These are phyloP conservation scores for Heteromeles arbutifolia DNA, from an alignment of 306 rosid species.

Conservation along the genomic window DNA sequence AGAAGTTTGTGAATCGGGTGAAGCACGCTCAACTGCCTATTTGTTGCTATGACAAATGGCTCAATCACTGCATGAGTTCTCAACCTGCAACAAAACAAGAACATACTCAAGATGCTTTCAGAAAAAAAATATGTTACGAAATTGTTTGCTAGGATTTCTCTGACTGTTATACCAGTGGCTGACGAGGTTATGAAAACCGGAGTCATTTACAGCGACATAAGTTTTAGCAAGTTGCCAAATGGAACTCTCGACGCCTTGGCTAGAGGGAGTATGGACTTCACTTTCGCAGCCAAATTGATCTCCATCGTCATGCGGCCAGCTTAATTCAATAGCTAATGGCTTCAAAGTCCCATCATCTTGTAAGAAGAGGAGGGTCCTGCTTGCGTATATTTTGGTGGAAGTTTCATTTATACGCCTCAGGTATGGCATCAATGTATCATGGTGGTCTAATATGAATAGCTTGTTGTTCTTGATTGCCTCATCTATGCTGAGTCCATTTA, in stretches of 20 bases:
- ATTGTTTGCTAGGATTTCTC: neutral
- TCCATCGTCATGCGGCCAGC: constrained; percentile 56
- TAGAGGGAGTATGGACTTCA: constrained; percentile 46
- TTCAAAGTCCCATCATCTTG: constrained; percentile 60
- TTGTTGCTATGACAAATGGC: constrained; percentile 46
- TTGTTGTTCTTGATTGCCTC: constrained; percentile 34
- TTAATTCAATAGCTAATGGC: constrained; percentile 73
- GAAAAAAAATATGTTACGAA: neutral
- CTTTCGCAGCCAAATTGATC: constrained; percentile 53
- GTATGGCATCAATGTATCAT: constrained; percentile 64
- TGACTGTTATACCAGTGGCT: constrained; percentile 56
- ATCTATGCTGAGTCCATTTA: constrained; percentile 52
- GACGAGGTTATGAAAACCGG: constrained; percentile 69
- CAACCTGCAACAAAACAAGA: constrained; percentile 30
- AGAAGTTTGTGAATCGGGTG: constrained; percentile 37
- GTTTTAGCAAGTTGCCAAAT: constrained; percentile 83
- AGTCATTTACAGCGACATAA: constrained; percentile 58
- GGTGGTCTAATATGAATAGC: constrained; percentile 55
- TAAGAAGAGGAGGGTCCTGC: constrained; percentile 63
- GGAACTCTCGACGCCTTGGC: constrained; percentile 44
- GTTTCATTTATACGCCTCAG: constrained; percentile 57
- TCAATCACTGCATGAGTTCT: constrained; percentile 65
- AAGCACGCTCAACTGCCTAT: constrained; percentile 34
- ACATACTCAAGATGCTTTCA: neutral
- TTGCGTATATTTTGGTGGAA: constrained; percentile 54